phyloP scores from a whole-genome alignment of 768 basidiomycete genomes.

The Postia placenta region DNA sequence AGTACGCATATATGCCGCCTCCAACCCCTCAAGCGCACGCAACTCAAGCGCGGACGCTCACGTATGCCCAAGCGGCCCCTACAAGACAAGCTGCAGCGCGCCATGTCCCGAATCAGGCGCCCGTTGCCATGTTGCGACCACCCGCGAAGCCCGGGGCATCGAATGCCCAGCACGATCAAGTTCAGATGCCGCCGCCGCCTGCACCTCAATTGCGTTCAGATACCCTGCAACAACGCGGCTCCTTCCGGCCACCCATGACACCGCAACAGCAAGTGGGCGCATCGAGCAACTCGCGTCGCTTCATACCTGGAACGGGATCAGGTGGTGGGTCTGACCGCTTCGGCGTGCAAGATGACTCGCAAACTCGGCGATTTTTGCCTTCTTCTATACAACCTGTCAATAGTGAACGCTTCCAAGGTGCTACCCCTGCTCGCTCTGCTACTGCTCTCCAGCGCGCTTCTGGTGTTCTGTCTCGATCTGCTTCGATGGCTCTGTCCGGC shows the following conservation, averaged over 20 bases:
- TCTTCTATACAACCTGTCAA: too few relatives aligned
- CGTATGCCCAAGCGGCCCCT: constrained; percentile 39
- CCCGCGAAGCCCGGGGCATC: constrained; percentile 1
- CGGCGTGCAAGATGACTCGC: constrained; percentile 11
- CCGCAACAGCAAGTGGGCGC: constrained; percentile 22
- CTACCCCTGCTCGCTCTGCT: constrained; percentile 15
- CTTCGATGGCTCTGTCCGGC: constrained; percentile 13
- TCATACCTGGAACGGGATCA: constrained; percentile 7
- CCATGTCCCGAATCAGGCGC: constrained; percentile 6
- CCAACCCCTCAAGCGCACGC: constrained; percentile 34
- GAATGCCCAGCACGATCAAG: too few relatives aligned
- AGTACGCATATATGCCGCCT: constrained; percentile 59
- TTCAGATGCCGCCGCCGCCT: constrained; percentile 47
- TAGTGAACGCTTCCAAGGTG: constrained; percentile 4
- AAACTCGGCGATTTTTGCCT: constrained; percentile 25
- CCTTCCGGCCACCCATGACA: constrained; percentile 20
- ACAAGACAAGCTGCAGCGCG: constrained; percentile 29
- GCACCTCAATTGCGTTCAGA: constrained; percentile 34
- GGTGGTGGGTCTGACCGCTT: not conserved
- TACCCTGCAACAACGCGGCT: constrained; percentile 5
- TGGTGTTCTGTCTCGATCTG: constrained; percentile 12
- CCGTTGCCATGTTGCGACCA: constrained; percentile 24
- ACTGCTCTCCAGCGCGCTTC: not conserved
- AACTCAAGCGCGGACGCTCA: constrained; percentile 24
- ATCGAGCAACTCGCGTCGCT: constrained; percentile 7